Evolutionary conservation across 805 yeast species (phyloP), one percentile per base, ranked within the genome.

Genomic region (Yamadazyma sp.): DNA sequence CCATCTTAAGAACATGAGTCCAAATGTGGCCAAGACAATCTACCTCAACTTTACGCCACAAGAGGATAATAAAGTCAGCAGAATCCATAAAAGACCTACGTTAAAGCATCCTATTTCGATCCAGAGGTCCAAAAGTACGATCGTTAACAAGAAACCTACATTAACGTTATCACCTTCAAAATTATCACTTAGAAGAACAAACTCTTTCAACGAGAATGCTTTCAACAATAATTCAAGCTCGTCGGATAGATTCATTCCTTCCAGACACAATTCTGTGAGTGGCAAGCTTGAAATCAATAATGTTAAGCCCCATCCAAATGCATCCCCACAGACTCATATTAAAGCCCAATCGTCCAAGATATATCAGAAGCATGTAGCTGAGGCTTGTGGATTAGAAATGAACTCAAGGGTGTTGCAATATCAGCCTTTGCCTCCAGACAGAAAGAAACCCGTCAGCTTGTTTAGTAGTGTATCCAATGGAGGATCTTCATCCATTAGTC

Each of bases 311-410:
- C 68, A 57, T 37, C 74, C 74, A 2, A 65, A 67, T 49, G 73
- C 73, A 12, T 67, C 76, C 37, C 82, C 82, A 1, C 67, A 68
- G 42, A 72, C 76, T 5, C 80, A 77, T 50, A 75, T 77, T 29
- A 71, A 70, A 47, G 73, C 74, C 3, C 79, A 75, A 51, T 74
- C 77, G 3, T 61, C 73, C 6, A 69, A 71, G 44, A 72, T 75
- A 4, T 87, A 86, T 53, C 83, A 84, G 57, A 78, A 78, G 50
- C 82, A 87, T 18, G 95, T 91, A 2, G 98, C 97, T 0, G 84
- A 84, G 54, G 98, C 97, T 0, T 91, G 97, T 59, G 98, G 99
- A 0, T 69, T 89, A 34, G 82, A 84, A 41, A 76, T 85, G 52
- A 83, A 87, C 44, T 83, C 86, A 45, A 71, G 96, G 46, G 86